These are phyloP conservation scores for Candida multigemmis DNA, from an alignment of 805 yeast species.

Conservation along the genomic window DNA sequence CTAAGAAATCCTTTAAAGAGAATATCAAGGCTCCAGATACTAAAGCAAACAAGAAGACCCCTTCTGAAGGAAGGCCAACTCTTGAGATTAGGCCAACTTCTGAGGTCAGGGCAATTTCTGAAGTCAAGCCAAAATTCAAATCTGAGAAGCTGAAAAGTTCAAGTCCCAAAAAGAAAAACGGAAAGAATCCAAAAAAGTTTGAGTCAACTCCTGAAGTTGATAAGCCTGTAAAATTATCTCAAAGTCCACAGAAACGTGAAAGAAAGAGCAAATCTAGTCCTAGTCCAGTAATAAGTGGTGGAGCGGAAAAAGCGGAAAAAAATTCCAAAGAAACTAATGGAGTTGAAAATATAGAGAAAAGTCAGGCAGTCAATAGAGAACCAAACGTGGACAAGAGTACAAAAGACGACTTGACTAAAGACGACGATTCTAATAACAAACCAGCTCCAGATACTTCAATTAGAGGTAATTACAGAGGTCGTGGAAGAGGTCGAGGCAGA, in stretches of 20 bases:
- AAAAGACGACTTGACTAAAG: too few species aligned
- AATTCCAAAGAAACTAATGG: conserved; percentile 1
- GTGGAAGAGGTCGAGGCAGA: conserved; percentile 9
- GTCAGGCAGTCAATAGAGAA: not conserved
- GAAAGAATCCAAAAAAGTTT: too few species aligned
- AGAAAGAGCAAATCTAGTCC: too few species aligned
- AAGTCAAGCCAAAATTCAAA: too few species aligned
- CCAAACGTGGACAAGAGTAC: not conserved
- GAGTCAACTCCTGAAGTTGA: too few species aligned
- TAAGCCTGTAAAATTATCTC: too few species aligned
- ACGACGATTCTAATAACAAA: conserved; percentile 1
- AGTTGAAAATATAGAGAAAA: not conserved
- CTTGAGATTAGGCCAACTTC: too few species aligned
- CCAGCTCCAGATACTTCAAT: conserved; percentile 1
- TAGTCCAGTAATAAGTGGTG: too few species aligned
- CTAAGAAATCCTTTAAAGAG: not conserved
- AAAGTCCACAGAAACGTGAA: too few species aligned
- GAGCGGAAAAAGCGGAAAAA: not conserved
- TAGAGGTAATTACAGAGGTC: conserved; percentile 3
- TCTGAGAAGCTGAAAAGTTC: too few species aligned
- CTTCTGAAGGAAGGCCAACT: conserved; percentile 1
- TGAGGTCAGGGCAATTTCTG: too few species aligned
- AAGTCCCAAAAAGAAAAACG: too few species aligned
- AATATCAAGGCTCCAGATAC: conserved; percentile 1
- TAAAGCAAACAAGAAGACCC: not conserved